A percentile compares a stretch with the other conserved stretches of the same genome.
These are phyloP conservation scores for Guyanaporus albipodus DNA, from an alignment of 768 basidiomycete species.

Conservation along the genomic window DNA sequence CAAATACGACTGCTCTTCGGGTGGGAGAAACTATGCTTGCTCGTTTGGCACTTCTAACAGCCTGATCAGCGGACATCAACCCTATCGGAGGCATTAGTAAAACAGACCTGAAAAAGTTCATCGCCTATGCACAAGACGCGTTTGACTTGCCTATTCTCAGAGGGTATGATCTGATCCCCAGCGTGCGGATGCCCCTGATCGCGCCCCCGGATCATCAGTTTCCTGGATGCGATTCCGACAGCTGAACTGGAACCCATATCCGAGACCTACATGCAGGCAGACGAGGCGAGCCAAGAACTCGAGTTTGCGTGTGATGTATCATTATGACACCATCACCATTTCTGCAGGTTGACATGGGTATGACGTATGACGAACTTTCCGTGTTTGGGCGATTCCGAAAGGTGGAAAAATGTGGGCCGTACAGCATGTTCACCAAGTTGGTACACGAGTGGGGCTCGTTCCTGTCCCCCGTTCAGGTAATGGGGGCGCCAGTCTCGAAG, in stretches of 20 bases:
- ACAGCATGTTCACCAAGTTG: slow-evolving; percentile 95
- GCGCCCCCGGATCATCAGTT: slow-evolving; percentile 49
- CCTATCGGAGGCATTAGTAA: slow-evolving; percentile 98
- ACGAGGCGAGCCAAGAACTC: slow-evolving; percentile 58
- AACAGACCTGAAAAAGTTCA: slow-evolving; percentile 94
- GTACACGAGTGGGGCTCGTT: slow-evolving; percentile 89
- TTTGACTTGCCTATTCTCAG: slow-evolving; percentile 84
- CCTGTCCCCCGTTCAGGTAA: slow-evolving; percentile 78
- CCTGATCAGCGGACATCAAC: slow-evolving; percentile 79
- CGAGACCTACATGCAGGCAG: slow-evolving; percentile 89
- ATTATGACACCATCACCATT: neutral
- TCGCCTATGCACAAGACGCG: slow-evolving; percentile 70
- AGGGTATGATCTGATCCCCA: slow-evolving; percentile 45
- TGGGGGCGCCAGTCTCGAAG: slow-evolving; percentile 6
- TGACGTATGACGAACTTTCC: slow-evolving; percentile 97
- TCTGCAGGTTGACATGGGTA: slow-evolving; percentile 90
- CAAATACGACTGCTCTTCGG: slow-evolving; percentile 95
- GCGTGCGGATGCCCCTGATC: neutral
- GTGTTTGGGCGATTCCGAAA: slow-evolving; percentile 92
- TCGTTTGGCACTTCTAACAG: neutral
- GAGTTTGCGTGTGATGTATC: neutral
- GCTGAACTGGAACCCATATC: slow-evolving; percentile 97
- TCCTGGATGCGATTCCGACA: slow-evolving; percentile 87
- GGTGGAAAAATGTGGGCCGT: slow-evolving; percentile 96
- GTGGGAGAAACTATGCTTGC: slow-evolving; percentile 33